Evolutionary conservation across 2,329 filamentous ascomycete species (phyloP).

Genomic region (Penicillium brevicompactum): DNA sequence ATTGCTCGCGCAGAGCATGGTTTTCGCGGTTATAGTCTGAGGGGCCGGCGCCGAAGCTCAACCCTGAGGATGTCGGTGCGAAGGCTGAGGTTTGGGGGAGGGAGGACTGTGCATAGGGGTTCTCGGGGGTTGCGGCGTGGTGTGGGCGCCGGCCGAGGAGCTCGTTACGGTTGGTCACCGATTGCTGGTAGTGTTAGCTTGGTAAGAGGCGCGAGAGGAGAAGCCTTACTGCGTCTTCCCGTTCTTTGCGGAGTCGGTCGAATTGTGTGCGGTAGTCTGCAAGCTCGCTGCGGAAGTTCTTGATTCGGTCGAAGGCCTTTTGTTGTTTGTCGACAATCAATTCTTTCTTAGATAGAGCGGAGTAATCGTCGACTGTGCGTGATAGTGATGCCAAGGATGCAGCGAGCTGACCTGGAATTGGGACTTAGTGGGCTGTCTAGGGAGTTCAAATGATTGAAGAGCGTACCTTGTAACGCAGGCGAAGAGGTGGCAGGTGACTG

Average conservation of each 20-base stretch:
- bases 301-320: conserved; percentile 82
- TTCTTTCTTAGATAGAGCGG: conserved; percentile 80
- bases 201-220: background rate
- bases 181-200: conserved; percentile 44
- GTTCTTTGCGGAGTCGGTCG: conserved; percentile 72
- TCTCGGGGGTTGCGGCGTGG: conserved; percentile 78
- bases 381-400: conserved; percentile 79
- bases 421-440: conserved; percentile 34
- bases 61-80: conserved; percentile 38
- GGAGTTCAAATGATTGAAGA: background rate
- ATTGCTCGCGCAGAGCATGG: conserved; percentile 86
- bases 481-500: conserved; percentile 60
- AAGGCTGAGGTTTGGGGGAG: conserved; percentile 47
- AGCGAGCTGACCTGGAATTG: conserved; percentile 66
- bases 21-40: conserved; percentile 70
- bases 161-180: conserved; percentile 73
- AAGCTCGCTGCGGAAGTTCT: conserved; percentile 81
- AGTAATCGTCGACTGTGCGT: conserved; percentile 91
- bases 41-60: conserved; percentile 49
- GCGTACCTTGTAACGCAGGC: conserved; percentile 61
- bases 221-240: conserved; percentile 67
- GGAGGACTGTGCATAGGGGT: conserved; percentile 76
- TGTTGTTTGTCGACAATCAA: conserved; percentile 88
- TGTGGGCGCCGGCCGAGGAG: conserved; percentile 84
- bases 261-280: conserved; percentile 77